A percentile compares a stretch with the other conserved stretches of the same genome.
These are phyloP conservation scores for Hemileccinum impolitum DNA, from an alignment of 768 basidiomycete genomes.

Conservation along the genomic window DNA sequence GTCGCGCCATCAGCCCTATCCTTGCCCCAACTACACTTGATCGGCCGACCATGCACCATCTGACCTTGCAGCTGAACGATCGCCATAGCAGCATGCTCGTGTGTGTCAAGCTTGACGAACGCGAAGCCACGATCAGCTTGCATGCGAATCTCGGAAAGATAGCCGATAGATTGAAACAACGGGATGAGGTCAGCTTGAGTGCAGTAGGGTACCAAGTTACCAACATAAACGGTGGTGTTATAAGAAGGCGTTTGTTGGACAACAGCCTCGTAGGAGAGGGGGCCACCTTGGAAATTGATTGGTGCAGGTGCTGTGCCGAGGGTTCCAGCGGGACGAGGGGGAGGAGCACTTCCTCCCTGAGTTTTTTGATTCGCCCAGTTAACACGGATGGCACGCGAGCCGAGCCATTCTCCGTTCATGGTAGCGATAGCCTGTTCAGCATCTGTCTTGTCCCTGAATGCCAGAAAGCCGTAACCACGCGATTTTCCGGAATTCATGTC, in stretches of 20 bases:
- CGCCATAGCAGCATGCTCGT: constrained; percentile 97
- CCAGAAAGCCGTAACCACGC: constrained; percentile 96
- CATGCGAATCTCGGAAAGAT: constrained; percentile 98
- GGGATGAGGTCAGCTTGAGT: constrained; percentile 98
- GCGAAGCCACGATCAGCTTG: constrained; percentile 98
- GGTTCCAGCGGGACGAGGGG: constrained; percentile 41
- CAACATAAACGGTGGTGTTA: constrained; percentile 97
- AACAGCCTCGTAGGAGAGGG: constrained; percentile 90
- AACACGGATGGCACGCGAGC: constrained; percentile 95
- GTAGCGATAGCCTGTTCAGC: constrained; percentile 99
- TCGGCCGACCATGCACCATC: constrained; percentile 94
- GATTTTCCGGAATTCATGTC: constrained; percentile 99
- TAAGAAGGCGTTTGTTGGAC: constrained; percentile 90
- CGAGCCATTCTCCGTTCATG: constrained; percentile 99
- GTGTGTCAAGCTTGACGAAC: constrained; percentile 97
- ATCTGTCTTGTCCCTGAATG: constrained; percentile 98
- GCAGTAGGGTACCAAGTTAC: constrained; percentile 95
- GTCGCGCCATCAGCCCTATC: constrained; percentile 77
- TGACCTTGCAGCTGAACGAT: constrained; percentile 96
- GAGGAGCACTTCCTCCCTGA: constrained; percentile 50
- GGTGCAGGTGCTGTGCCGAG: constrained; percentile 75
- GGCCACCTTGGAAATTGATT: constrained; percentile 87
- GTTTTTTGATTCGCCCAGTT: constrained; percentile 99
- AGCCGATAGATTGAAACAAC: constrained; percentile 97
- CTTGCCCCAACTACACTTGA: constrained; percentile 99